Evolutionary conservation across 768 basidiomycete genomes (phyloP), one percentile per base, ranked within the genome.

Genomic region (Leccinum imitatum): DNA sequence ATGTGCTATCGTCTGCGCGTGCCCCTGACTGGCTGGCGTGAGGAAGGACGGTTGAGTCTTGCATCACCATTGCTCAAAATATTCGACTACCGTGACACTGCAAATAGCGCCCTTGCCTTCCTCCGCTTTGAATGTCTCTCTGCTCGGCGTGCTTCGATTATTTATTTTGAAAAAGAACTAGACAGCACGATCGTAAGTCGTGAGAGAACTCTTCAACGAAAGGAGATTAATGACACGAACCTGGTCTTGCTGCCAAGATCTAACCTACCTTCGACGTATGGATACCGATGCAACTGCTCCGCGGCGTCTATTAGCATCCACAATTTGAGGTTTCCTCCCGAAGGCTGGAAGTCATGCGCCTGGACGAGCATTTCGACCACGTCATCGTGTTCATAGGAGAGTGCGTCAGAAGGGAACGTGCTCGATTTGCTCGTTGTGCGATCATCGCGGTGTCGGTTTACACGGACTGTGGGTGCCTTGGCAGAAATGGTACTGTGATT

Each of bases 231-330:
- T 33, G 31, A 33, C 31, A 33, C 31, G 11, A 11, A 33, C 31
- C 31, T 33, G 11, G 31, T 11, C 31, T 31, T 31, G 30, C 30
- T 31, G 30, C 30, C 59, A 13, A 70, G 47, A 3, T 58, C 50
- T 15, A 74, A 31, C 57, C 31, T 60, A 33, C 71, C 55, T 44
- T 65, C 58, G 52, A 67, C 71, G 11, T 11, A 33, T 33, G 56
- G 68, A 54, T 68, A 70, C 5, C 59, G 59, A 35, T 25, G 60
- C 39, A 72, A 66, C 53, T 76, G 76, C 31, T 79, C 78, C 21
- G 73, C 59, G 27, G 82, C 72, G 59, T 80, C 81, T 8, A 79
- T 82, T 21, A 85, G 58, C 37, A 56, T 68, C 77, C 83, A 79
- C n/a, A 64, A 66, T 0, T 68, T 68, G 39, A 83, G 64, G 48